These are phyloP conservation scores for Beta vulgaris DNA, from an alignment of 148 eudicot genomes.

Conservation along the genomic window DNA sequence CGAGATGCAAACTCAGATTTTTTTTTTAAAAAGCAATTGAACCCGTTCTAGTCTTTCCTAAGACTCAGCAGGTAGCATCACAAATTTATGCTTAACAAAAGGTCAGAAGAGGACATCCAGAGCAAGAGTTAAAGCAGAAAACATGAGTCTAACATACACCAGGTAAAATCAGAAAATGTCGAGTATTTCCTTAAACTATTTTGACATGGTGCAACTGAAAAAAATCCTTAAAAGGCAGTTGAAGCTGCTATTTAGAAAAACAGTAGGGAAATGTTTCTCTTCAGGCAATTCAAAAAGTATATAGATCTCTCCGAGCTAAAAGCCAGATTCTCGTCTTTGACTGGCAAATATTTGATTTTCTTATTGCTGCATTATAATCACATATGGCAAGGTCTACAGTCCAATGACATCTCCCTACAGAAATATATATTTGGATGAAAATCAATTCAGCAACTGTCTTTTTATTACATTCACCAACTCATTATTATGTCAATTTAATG, in stretches of 20 bases:
- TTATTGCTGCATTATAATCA: not conserved
- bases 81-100: conserved; percentile 1
- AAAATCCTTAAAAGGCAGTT: too few relatives aligned
- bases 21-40: not conserved
- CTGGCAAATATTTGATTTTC: not conserved
- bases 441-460: conserved; percentile 1
- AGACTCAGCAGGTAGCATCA: not conserved
- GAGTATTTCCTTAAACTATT: too few relatives aligned
- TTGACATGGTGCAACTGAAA: too few relatives aligned
- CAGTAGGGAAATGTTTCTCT: not conserved
- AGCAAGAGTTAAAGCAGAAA: not conserved
- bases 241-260: not conserved
- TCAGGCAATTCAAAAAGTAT: not conserved
- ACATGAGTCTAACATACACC: not conserved
- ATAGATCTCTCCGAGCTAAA: not conserved
- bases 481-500: not conserved
- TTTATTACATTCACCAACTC: not conserved
- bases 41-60: not conserved
- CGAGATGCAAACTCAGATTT: not conserved
- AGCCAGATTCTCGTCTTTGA: not conserved
- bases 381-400: not conserved
- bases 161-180: not conserved
- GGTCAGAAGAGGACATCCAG: not conserved
- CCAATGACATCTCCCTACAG: not conserved
- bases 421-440: not conserved